Conservation (phyloP, 768 basidiomycete species). For the Sistotremastrum suecicum region DNA sequence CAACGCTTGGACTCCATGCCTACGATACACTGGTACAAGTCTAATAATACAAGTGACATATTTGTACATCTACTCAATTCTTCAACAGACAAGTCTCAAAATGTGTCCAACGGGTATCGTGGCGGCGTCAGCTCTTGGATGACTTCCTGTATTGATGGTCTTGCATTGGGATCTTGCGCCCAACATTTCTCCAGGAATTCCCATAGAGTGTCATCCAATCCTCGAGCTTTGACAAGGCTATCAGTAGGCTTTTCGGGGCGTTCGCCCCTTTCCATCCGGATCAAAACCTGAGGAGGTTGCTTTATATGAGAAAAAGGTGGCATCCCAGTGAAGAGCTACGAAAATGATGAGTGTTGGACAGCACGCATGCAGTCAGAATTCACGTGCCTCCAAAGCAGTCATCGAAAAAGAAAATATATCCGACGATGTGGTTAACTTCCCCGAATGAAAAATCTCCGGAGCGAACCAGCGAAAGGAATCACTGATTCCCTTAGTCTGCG, state of each 20-base stretch:
- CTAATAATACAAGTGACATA: too few relatives aligned
- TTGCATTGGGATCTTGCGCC: constrained; percentile 19
- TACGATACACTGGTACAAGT: too few relatives aligned
- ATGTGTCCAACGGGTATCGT: too few relatives aligned
- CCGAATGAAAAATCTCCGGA: constrained; percentile 38
- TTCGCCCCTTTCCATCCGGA: constrained; percentile 26
- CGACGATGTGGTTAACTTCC: constrained; percentile 29
- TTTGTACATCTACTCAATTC: too few relatives aligned
- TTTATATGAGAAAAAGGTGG: constrained; percentile 37
- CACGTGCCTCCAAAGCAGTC: constrained; percentile 39
- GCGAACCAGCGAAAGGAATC: constrained; percentile 40
- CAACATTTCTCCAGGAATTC: constrained; percentile 28
- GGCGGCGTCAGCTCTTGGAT: too few relatives aligned
- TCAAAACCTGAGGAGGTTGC: constrained; percentile 38
- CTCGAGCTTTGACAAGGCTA: constrained; percentile 20
- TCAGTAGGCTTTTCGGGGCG: constrained; percentile 29
- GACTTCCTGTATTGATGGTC: constrained; percentile 29
- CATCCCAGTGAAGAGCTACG: constrained; percentile 38
- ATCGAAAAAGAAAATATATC: constrained; percentile 45
- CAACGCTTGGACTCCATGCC: too few relatives aligned
- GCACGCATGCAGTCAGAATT: not conserved
- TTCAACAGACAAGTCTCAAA: too few relatives aligned
- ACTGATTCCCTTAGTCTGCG: constrained; percentile 32
- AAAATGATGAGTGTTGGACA: constrained; percentile 1
- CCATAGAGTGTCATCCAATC: constrained; percentile 34